Evolutionary conservation across 2,329 filamentous ascomycete species (phyloP).

Genomic region (Fusarium abutilonis): DNA sequence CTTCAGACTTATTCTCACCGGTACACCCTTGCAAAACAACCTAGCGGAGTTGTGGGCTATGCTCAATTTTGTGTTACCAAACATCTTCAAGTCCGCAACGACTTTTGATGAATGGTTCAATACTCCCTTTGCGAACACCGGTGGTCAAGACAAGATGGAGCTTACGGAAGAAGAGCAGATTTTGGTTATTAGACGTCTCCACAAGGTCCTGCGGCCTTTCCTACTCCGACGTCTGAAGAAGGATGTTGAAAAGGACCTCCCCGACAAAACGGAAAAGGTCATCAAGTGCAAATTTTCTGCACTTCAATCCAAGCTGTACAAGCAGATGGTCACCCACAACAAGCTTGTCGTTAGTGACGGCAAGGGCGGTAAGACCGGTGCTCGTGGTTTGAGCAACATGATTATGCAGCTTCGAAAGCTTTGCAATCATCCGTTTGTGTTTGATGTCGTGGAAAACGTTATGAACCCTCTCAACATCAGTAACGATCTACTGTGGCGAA

Average conservation of each 20-base stretch:
- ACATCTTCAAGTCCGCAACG: conserved; percentile 98
- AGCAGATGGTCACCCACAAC: conserved; percentile 96
- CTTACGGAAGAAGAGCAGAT: conserved; percentile 99
- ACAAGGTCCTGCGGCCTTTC: conserved; percentile 98
- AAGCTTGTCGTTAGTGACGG: conserved; percentile 93
- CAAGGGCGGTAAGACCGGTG: conserved; percentile 92
- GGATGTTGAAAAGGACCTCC: conserved; percentile 98
- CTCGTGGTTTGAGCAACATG: conserved; percentile 98
- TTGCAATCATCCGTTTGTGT: conserved; percentile 99
- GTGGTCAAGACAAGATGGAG: conserved; percentile 98
- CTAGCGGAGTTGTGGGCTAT: conserved; percentile 95
- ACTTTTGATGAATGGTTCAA: conserved; percentile 99
- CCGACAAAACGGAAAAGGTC: conserved; percentile 98
- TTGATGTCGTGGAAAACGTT: conserved; percentile 96
- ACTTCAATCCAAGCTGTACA: conserved; percentile 92
- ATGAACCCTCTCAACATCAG: conserved; percentile 91
- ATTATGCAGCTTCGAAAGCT: conserved; percentile 99
- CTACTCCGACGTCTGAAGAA: conserved; percentile 98
- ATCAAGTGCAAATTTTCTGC: conserved; percentile 99
- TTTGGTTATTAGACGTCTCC: conserved; percentile 95
- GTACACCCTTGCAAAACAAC: conserved; percentile 97
- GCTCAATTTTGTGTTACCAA: conserved; percentile 97
- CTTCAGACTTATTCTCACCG: conserved; percentile 95
- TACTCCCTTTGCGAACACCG: conserved; percentile 97
- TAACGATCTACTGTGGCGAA: conserved; percentile 95